These are phyloP conservation scores for Geotrichum bryndzae DNA, from an alignment of 1,139 yeast species.

Conservation along the genomic window DNA sequence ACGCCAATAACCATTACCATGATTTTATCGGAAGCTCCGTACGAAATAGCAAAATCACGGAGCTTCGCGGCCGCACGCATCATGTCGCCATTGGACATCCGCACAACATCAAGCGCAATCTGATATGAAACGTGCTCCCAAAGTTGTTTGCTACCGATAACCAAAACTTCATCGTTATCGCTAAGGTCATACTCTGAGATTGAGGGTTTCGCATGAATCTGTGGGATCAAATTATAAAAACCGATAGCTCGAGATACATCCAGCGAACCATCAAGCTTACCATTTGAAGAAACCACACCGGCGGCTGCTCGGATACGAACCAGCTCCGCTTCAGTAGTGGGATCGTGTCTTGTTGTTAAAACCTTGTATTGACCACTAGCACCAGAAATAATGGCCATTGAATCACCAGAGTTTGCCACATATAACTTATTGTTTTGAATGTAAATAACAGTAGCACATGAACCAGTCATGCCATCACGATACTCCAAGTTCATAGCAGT, in stretches of 20 bases:
- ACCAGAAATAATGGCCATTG: constrained; percentile 72
- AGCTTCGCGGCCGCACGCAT: constrained; percentile 89
- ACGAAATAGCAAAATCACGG: constrained; percentile 89
- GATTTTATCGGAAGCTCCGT: constrained; percentile 80
- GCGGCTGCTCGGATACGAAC: constrained; percentile 87
- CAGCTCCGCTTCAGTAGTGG: constrained; percentile 72
- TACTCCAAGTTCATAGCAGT: constrained; percentile 32
- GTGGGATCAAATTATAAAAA: constrained; percentile 78
- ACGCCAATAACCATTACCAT: constrained; percentile 78
- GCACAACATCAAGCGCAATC: constrained; percentile 82
- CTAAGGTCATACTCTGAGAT: constrained; percentile 57
- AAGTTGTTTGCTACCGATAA: constrained; percentile 73
- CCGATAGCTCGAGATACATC: constrained; percentile 91
- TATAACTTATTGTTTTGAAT: constrained; percentile 64
- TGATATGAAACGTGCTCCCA: constrained; percentile 85
- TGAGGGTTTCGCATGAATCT: constrained; percentile 83
- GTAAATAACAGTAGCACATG: constrained; percentile 76
- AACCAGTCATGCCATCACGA: constrained; percentile 74
- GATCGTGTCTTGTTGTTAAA: constrained; percentile 77
- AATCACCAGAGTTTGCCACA: constrained; percentile 88
- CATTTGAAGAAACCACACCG: constrained; percentile 82
- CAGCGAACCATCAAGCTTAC: constrained; percentile 75
- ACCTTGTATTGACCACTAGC: constrained; percentile 73
- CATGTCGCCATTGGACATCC: constrained; percentile 80
- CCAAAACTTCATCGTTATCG: constrained; percentile 72